Conservation (phyloP, 441 rosid species). For the Gossypium schwendimanii region DNA sequence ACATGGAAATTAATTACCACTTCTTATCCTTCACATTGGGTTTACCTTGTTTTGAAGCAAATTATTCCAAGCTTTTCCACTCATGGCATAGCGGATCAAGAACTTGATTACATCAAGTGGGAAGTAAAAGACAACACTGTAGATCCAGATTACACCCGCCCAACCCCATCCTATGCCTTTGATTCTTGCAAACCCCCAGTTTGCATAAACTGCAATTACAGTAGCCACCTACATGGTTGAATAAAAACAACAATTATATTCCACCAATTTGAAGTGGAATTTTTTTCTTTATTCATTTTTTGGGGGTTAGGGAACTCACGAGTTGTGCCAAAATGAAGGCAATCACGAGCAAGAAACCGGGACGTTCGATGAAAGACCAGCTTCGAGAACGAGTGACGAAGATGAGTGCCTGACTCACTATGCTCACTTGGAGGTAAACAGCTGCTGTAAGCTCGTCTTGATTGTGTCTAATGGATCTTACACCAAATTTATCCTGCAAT, state of each 20-base stretch:
- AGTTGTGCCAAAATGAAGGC: slow-evolving; percentile 56
- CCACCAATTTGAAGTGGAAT: neutral
- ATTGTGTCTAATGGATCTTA: slow-evolving; percentile 38
- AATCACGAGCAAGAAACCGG: slow-evolving; percentile 45
- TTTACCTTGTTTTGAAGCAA: slow-evolving; percentile 48
- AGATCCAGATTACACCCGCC: slow-evolving; percentile 67
- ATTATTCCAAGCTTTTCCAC: slow-evolving; percentile 57
- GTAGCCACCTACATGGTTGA: slow-evolving; percentile 41
- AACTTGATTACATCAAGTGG: slow-evolving; percentile 55
- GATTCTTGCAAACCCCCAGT: slow-evolving; percentile 51
- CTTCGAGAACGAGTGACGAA: slow-evolving; percentile 73
- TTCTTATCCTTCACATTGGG: neutral
- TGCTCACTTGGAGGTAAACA: slow-evolving; percentile 65
- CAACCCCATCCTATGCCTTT: slow-evolving; percentile 67
- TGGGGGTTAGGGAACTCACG: slow-evolving; percentile 26
- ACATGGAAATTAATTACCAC: neutral
- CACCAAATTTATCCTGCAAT: slow-evolving; percentile 51
- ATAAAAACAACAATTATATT: neutral
- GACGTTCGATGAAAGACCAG: slow-evolving; percentile 68
- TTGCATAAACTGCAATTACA: slow-evolving; percentile 49
- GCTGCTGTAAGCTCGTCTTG: slow-evolving; percentile 47
- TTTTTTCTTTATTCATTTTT: neutral
- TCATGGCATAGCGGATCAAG: slow-evolving; percentile 37
- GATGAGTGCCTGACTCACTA: slow-evolving; percentile 66
- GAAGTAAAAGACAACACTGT: slow-evolving; percentile 37